These are phyloP conservation scores for Guadua angustifolia DNA, from an alignment of 176 grass and related monocot species.

Conservation along the genomic window DNA sequence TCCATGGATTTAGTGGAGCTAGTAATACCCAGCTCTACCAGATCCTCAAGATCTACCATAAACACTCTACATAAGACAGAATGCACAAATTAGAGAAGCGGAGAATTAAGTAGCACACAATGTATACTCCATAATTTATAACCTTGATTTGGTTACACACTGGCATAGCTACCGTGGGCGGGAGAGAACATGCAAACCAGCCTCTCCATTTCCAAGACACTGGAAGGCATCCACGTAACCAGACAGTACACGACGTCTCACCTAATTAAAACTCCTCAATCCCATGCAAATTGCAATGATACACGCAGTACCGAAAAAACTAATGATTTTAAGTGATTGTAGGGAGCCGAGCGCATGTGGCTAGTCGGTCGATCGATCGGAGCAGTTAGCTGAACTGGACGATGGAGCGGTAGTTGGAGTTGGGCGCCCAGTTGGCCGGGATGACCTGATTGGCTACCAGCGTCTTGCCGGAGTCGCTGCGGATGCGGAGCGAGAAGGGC, in stretches of 20 bases:
- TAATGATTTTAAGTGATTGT: not conserved
- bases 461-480: constrained; percentile 56
- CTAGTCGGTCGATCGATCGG: not conserved
- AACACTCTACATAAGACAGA: too few species aligned
- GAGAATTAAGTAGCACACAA: too few species aligned
- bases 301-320: not conserved
- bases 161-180: constrained; percentile 45
- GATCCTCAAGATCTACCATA: too few species aligned
- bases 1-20: too few species aligned
- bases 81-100: too few species aligned
- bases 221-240: not conserved
- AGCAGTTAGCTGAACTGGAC: constrained; percentile 43
- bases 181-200: constrained; percentile 48
- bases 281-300: not conserved
- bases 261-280: not conserved
- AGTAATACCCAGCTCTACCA: too few species aligned
- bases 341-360: not conserved
- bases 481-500: constrained; percentile 74
- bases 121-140: too few species aligned
- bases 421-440: constrained; percentile 63
- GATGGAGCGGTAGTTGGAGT: constrained; percentile 57
- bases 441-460: constrained; percentile 75
- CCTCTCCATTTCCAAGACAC: constrained; percentile 34
- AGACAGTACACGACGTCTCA: too few species aligned
- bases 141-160: constrained; percentile 38